phyloP scores from a whole-genome alignment of 1,284 basidiomycete species.

The Peniophora sp. region DNA sequence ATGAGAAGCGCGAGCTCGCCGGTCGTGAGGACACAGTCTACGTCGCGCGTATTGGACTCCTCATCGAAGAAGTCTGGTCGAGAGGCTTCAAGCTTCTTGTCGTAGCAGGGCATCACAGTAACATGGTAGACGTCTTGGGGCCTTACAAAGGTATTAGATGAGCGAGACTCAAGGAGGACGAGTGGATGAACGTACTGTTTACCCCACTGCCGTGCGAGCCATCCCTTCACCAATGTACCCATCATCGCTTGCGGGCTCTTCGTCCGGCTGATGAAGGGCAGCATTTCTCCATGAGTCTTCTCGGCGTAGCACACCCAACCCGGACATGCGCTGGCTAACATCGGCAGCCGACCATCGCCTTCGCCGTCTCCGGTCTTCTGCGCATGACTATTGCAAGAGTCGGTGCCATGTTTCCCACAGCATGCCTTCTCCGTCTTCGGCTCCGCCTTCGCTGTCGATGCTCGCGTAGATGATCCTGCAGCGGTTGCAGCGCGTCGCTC shows the following conservation, averaged over 20 bases:
- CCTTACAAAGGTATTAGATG: conserved; percentile 28
- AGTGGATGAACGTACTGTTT: conserved; percentile 45
- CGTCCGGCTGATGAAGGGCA: conserved; percentile 83
- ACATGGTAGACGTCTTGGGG: conserved; percentile 90
- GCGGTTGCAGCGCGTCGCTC: conserved; percentile 41
- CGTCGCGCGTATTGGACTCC: conserved; percentile 76
- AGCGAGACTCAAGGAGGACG: neutral
- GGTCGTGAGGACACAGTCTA: conserved; percentile 97
- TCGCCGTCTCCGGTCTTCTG: conserved; percentile 2
- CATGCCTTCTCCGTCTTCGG: neutral
- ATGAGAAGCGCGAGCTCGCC: conserved; percentile 90
- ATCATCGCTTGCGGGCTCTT: conserved; percentile 94
- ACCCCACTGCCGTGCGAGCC: conserved; percentile 60
- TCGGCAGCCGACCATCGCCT: conserved; percentile 52
- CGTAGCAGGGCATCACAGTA: conserved; percentile 98
- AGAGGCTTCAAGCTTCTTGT: conserved; percentile 98
- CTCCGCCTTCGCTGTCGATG: neutral
- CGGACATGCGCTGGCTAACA: conserved; percentile 94
- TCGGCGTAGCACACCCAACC: conserved; percentile 99
- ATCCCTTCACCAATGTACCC: conserved; percentile 88
- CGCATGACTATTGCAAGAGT: neutral
- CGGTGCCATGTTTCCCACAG: neutral
- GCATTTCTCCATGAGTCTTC: conserved; percentile 91
- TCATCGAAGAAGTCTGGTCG: conserved; percentile 85
- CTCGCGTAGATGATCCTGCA: neutral